Conservation (phyloP, 495 filamentous ascomycete genomes). For the Aspergillus sparsus region DNA sequence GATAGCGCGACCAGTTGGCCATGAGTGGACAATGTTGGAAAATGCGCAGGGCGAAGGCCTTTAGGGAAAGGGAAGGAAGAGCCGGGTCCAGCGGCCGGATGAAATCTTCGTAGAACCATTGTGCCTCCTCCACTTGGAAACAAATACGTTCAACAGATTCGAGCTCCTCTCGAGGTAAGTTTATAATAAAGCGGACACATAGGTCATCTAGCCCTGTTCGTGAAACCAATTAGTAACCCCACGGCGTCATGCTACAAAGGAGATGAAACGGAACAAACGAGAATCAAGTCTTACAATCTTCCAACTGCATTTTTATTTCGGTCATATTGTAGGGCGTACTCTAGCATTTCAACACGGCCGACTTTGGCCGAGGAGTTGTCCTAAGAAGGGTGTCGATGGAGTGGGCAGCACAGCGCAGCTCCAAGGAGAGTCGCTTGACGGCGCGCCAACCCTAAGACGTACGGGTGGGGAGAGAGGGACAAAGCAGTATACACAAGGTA, state of each 20-base stretch:
- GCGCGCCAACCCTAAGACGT: slow-evolving; percentile 33
- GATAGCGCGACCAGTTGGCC: slow-evolving; percentile 72
- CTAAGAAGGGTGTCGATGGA: slow-evolving; percentile 24
- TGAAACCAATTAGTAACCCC: slow-evolving; percentile 17
- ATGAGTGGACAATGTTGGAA: slow-evolving; percentile 92
- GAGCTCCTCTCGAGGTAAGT: slow-evolving; percentile 87
- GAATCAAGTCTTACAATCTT: slow-evolving; percentile 69
- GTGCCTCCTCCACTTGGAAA: slow-evolving; percentile 97
- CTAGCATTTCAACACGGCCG: slow-evolving; percentile 47
- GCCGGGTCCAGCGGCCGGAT: slow-evolving; percentile 85
- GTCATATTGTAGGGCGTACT: slow-evolving; percentile 60
- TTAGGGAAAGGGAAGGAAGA: slow-evolving; percentile 79
- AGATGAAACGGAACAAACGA: neutral
- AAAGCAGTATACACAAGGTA: neutral
- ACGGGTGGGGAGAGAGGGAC: neutral
- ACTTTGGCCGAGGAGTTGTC: slow-evolving; percentile 22
- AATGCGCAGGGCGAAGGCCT: slow-evolving; percentile 80
- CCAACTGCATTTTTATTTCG: slow-evolving; percentile 78
- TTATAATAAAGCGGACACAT: slow-evolving; percentile 93
- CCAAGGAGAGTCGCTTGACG: slow-evolving; percentile 34
- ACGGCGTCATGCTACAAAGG: neutral
- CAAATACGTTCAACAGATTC: slow-evolving; percentile 88
- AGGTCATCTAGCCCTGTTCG: slow-evolving; percentile 87
- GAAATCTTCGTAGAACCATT: slow-evolving; percentile 99
- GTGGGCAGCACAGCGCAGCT: slow-evolving; percentile 33